phyloP scores from a whole-genome alignment of 2,329 filamentous ascomycete species.

The Metarhizium album region DNA sequence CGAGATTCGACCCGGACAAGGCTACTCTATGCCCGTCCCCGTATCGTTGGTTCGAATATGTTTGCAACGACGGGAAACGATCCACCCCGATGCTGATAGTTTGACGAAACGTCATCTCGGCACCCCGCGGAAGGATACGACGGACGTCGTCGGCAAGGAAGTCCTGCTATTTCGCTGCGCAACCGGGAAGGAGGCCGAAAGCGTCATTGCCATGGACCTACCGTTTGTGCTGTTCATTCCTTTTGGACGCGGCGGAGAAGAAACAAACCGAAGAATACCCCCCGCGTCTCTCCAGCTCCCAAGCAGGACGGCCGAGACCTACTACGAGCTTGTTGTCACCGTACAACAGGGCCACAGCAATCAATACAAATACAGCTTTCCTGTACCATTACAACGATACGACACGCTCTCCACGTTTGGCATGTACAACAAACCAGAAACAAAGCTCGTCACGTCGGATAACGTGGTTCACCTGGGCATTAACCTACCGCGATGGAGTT shows the following conservation, averaged over 20 bases:
- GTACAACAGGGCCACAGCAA: constrained; percentile 82
- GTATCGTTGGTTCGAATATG: constrained; percentile 91
- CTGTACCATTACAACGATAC: constrained; percentile 83
- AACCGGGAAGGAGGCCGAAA: constrained; percentile 74
- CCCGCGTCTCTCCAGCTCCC: constrained; percentile 85
- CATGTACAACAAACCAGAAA: constrained; percentile 97
- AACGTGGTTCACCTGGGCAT: constrained; percentile 87
- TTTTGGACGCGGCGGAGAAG: constrained; percentile 81
- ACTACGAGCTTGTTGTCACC: constrained; percentile 90
- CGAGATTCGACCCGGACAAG: constrained; percentile 80
- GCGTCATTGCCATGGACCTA: constrained; percentile 88
- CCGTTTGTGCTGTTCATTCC: constrained; percentile 97
- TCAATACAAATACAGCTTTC: constrained; percentile 84
- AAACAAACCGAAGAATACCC: constrained; percentile 80
- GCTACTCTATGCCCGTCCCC: constrained; percentile 78
- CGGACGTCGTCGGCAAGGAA: constrained; percentile 91
- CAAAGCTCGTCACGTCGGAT: constrained; percentile 74
- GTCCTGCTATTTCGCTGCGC: constrained; percentile 83
- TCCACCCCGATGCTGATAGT: constrained; percentile 91
- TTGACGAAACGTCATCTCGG: constrained; percentile 86
- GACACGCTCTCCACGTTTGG: constrained; percentile 97
- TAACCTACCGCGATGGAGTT: constrained; percentile 89
- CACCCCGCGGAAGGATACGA: constrained; percentile 79
- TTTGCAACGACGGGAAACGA: constrained; percentile 86
- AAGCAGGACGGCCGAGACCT: constrained; percentile 91